Base-by-base conservation (phyloP, 2,329 filamentous ascomycete species). In the Stagonosporopsis chrysanthemi region DNA sequence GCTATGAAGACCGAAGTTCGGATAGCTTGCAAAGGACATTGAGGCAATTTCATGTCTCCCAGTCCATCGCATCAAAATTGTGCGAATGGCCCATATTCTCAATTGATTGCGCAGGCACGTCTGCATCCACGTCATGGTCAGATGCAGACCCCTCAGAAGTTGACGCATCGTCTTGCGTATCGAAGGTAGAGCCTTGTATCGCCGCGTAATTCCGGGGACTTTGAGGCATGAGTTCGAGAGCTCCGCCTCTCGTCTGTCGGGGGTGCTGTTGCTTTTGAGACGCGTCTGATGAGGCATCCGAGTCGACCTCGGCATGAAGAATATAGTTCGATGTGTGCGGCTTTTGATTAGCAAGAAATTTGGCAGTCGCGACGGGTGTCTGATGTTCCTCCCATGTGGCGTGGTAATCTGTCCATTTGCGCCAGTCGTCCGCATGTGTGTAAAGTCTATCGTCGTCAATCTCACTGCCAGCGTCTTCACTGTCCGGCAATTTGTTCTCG, bases 301-400 rank as follows among this genome's bases (percentile, higher is more conserved):
- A 62, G 3, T 56, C 46, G 24, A 41, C 29, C 7, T 36, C 29
- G 9, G 5, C 8, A 31, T 33, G 40, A 4, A 19, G 15, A 7
- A 28, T 9, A 38, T 51, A 26, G 11, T 41, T 38, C 4, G 33
- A 28, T 35, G 39, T 19, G 4, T 22, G 23, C 40, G 51, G 22
- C 42, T 63, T 72, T 24, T 60, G 61, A 26, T 69, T 71, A 7
- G 58, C 59, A 12, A 58, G 11, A 40, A 75, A 70, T 3, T 31
- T 62, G 3, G 58, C 46, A 7, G 22, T 23, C 3, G 63, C 56
- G 2, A 73, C 59, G 17, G 66, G 65, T 4, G 40, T 60, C 0
- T 46, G 45, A 36, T 62, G 56, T n/a, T 65, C 65, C 63, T 86
- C 83, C 84, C 84, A 86, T 29, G 80, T 76, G 17, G 78, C 75